Conservation (phyloP, 148 eudicot genomes). For the Mesembryanthemum crystallinum region DNA sequence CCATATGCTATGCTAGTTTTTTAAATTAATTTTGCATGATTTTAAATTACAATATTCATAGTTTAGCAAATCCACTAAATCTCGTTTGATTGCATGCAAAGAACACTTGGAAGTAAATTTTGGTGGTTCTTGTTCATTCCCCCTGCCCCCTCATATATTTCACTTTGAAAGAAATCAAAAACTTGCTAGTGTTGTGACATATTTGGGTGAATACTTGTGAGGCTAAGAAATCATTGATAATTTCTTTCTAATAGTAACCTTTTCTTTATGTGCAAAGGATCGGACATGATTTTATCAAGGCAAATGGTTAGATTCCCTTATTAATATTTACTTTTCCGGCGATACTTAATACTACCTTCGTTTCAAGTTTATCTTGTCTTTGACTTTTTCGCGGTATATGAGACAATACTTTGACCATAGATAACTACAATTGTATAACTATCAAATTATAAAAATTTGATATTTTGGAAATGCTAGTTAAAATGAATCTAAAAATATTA, state of each 20-base stretch:
- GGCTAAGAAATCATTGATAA: background rate
- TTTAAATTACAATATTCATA: background rate
- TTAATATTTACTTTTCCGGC: no score
- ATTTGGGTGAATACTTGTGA: background rate
- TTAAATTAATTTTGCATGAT: background rate
- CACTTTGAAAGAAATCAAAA: background rate
- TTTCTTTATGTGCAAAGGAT: background rate
- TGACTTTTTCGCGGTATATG: no score
- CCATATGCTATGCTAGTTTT: background rate
- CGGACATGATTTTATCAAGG: no score
- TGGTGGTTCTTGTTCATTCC: constrained; percentile 13
- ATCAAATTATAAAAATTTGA: no score
- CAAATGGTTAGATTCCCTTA: no score
- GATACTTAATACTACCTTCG: no score
- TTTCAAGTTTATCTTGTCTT: no score
- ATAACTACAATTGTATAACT: no score
- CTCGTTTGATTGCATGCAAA: background rate
- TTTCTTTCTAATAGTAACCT: background rate
- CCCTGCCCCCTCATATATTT: no score
- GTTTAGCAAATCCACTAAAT: background rate
- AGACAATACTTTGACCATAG: no score
- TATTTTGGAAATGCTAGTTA: no score
- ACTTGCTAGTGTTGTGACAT: background rate
- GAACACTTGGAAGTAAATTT: background rate
- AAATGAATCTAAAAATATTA: no score